Base-by-base conservation (phyloP, 257 asterid species). In the Petunia axillaris region DNA sequence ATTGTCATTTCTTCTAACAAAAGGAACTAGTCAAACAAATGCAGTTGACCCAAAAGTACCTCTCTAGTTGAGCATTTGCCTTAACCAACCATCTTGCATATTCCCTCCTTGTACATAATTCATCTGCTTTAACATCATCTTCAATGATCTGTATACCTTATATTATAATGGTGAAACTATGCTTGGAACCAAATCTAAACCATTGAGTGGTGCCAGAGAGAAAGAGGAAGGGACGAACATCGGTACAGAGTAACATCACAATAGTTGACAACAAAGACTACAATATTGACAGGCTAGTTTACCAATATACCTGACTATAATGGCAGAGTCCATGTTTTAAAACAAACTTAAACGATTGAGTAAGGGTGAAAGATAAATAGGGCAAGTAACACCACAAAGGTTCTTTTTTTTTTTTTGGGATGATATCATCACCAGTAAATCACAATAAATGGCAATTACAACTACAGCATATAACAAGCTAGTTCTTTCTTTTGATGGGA, bases 41-140 rank as follows among this genome's bases (percentile, higher is more conserved):
- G 77, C 4, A 64, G 75, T 54, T 79, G 68, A 83, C 58, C 25
- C 40, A 68, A 8, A 37, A 55, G 16, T 87, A 93, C 99, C 99
- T 92, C 84, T 94, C 99, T 46, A 95, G 89, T 74, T 57, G 93
- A 54, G 91, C 86, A 84, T 90, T 93, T 81, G 86, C 83, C 44
- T 78, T 86, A 67, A 94, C 88, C 82, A 95, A 84, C 99, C 98
- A 95, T 67, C 97, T 89, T 66, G 99, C 97, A 75, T 90, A 92
- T 84, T 93, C 97, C 85, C 99, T 89, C 84, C 97, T 90, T 37
- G 97, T 92, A 83, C 98, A 95, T 39, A 95, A 85, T 84, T 92
- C 94, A 75, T 90, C 93, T 79, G 93, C 94, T 84, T 85, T 88
- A 38, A 86, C 89, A 85, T 86, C 92, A 77, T 90, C 96, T 85